These are phyloP conservation scores for Leishmania aethiopica DNA, from an alignment of 208 protist species.

Conservation along the genomic window DNA sequence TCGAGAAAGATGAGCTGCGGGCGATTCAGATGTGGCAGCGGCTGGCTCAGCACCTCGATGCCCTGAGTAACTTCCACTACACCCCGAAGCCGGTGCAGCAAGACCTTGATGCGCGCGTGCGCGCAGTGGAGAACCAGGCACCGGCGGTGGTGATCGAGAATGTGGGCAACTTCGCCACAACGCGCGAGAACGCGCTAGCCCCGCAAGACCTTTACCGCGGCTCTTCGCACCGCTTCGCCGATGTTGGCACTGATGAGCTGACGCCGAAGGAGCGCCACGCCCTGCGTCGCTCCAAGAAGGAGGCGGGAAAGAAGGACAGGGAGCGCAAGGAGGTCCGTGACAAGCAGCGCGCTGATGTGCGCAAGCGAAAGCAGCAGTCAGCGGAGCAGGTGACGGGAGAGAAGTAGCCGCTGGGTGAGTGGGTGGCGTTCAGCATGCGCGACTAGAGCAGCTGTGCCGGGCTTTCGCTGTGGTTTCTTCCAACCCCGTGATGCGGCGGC, in stretches of 20 bases:
- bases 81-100: conserved; percentile 88
- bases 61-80: conserved; percentile 92
- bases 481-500: neutral
- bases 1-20: conserved; percentile 92
- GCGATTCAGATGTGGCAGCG: conserved; percentile 92
- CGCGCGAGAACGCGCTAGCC: conserved; percentile 75
- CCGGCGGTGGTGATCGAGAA: conserved; percentile 85
- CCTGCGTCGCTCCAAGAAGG: conserved; percentile 82
- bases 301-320: conserved; percentile 39
- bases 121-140: conserved; percentile 81
- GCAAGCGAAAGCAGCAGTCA: conserved; percentile 24
- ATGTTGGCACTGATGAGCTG: conserved; percentile 79
- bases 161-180: conserved; percentile 84
- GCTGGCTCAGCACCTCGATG: conserved; percentile 89
- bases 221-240: conserved; percentile 57
- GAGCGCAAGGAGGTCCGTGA: conserved; percentile 38
- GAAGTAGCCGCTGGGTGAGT: conserved; percentile 1
- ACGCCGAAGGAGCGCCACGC: conserved; percentile 71
- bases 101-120: conserved; percentile 87
- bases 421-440: neutral
- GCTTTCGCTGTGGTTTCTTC: neutral
- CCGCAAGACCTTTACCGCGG: conserved; percentile 89
- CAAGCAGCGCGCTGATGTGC: conserved; percentile 38
- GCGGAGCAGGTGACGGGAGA: neutral
- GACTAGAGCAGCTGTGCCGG: neutral